A percentile compares a stretch with the other conserved stretches of the same genome.
Evolutionary conservation across 164 flowering plant genomes (phyloP).

Genomic region (Chimonanthus salicifolius): DNA sequence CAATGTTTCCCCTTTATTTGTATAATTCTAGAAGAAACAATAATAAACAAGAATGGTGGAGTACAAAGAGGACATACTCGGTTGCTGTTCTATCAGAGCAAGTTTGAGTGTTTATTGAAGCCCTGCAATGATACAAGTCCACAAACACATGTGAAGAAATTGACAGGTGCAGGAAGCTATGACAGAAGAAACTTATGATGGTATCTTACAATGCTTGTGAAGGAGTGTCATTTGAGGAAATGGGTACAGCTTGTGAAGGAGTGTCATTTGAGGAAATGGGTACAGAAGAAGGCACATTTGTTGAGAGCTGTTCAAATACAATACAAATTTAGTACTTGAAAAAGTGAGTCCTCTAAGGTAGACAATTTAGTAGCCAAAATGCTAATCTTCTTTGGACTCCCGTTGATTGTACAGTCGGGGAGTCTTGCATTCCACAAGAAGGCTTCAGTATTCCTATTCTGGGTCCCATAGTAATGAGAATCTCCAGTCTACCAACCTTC

Average conservation of each 20-base stretch:
- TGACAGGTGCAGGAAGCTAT: neutral
- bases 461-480: neutral
- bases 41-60: neutral
- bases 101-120: slow-evolving; percentile 24
- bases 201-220: slow-evolving; percentile 40
- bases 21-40: neutral
- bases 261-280: slow-evolving; percentile 33
- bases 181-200: neutral
- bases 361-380: neutral
- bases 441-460: neutral
- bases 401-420: neutral
- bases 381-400: neutral
- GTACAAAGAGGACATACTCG: slow-evolving; percentile 25
- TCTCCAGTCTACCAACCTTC: neutral
- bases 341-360: neutral
- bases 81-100: slow-evolving; percentile 27
- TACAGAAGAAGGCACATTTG: slow-evolving; percentile 19
- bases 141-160: slow-evolving; percentile 1
- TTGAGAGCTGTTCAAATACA: slow-evolving; percentile 27
- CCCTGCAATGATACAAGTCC: slow-evolving; percentile 23
- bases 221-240: slow-evolving; percentile 38
- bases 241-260: slow-evolving; percentile 16
- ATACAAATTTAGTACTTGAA: neutral
- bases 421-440: neutral
- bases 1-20: neutral